Evolutionary conservation across 768 basidiomycete species (phyloP).

Genomic region (Leccinum incarnatum): DNA sequence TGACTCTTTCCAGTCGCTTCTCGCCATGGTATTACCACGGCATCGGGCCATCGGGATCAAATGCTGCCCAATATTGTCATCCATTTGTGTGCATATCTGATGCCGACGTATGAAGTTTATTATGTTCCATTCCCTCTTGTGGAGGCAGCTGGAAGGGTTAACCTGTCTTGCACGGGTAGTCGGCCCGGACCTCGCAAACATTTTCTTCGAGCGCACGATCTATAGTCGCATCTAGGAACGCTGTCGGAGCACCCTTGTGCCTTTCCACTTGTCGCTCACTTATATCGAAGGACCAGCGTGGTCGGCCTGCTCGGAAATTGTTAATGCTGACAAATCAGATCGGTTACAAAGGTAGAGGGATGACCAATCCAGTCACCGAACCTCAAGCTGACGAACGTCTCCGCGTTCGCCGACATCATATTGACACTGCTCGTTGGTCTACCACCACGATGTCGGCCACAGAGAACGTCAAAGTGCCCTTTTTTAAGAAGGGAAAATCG

Average conservation of each 20-base stretch:
- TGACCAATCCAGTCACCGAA: slow-evolving; percentile 21
- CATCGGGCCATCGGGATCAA: slow-evolving; percentile 3
- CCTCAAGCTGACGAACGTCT: background rate
- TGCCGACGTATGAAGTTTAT: background rate
- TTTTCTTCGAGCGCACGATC: background rate
- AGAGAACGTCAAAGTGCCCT: slow-evolving; percentile 60
- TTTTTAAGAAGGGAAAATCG: slow-evolving; percentile 85
- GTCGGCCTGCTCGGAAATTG: background rate
- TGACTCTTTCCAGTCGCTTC: background rate
- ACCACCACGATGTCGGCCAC: slow-evolving; percentile 31
- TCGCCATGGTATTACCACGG: background rate
- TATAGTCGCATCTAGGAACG: background rate
- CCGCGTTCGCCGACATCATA: background rate
- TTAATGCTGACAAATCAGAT: slow-evolving; percentile 8
- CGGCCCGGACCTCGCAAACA: background rate
- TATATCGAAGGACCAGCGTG: background rate
- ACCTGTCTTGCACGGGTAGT: background rate
- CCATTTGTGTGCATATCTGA: background rate
- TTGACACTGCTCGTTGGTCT: background rate
- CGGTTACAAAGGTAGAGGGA: slow-evolving; percentile 5
- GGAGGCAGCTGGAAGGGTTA: background rate
- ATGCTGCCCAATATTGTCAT: background rate
- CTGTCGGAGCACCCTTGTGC: background rate
- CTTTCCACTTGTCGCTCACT: background rate
- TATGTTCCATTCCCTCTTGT: background rate